Percentiles rank a stretch among this genome's conserved stretches.
Conservation (phyloP, 768 basidiomycete species). For the Brasilioporus rufonigricans region DNA sequence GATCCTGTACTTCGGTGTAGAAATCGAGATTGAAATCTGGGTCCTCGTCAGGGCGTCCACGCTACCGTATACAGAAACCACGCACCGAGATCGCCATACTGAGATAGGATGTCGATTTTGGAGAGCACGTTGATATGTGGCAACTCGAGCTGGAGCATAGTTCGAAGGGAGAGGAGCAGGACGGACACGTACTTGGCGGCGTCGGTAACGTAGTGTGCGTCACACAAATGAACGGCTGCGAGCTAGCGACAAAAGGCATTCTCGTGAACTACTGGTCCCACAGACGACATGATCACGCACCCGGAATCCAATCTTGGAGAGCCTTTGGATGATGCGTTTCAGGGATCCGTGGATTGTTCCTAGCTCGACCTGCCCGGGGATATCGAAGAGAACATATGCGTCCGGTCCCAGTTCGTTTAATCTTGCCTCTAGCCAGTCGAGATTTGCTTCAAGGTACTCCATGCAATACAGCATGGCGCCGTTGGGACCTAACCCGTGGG, state of each 20-base stretch:
- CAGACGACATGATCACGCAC: conserved; percentile 50
- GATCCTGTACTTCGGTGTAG: conserved; percentile 97
- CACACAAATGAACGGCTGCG: conserved; percentile 92
- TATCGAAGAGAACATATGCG: conserved; percentile 89
- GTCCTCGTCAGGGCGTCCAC: background rate
- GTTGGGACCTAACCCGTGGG: conserved; percentile 86
- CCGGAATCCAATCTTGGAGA: conserved; percentile 77
- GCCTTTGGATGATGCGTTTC: conserved; percentile 68
- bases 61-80: conserved; percentile 1
- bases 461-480: conserved; percentile 96
- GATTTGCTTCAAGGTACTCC: conserved; percentile 95
- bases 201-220: conserved; percentile 96
- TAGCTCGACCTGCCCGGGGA: conserved; percentile 96
- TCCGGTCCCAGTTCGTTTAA: conserved; percentile 65
- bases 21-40: conserved; percentile 96
- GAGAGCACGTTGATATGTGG: conserved; percentile 97
- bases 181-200: conserved; percentile 93
- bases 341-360: conserved; percentile 94
- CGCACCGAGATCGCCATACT: conserved; percentile 90
- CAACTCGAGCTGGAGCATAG: conserved; percentile 98
- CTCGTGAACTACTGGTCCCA: background rate
- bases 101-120: conserved; percentile 87
- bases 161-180: conserved; percentile 84
- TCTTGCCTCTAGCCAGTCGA: conserved; percentile 79
- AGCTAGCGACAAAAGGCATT: conserved; percentile 47